Percentiles rank a stretch among this genome's conserved stretches.
These are phyloP conservation scores for Lomentospora prolificans DNA, from an alignment of 2,329 filamentous ascomycete species.

Conservation along the genomic window DNA sequence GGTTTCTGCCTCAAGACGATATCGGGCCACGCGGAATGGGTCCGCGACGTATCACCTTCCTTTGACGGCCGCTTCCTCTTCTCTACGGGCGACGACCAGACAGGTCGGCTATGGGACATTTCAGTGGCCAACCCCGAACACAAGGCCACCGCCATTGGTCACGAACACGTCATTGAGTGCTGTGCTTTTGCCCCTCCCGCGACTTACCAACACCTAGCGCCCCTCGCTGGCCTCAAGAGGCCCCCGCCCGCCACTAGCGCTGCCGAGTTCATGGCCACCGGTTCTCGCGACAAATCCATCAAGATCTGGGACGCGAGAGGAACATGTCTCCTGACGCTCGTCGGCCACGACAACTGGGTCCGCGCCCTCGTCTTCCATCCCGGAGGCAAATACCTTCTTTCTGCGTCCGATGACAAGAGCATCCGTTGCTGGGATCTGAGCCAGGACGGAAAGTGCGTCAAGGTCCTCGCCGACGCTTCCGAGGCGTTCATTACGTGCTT, in stretches of 20 bases:
- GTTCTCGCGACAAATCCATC: slow-evolving; percentile 83
- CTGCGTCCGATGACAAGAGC: slow-evolving; percentile 81
- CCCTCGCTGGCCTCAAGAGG: slow-evolving; percentile 74
- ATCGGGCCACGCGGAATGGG: slow-evolving; percentile 77
- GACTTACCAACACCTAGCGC: slow-evolving; percentile 66
- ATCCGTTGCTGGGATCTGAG: slow-evolving; percentile 87
- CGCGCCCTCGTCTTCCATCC: slow-evolving; percentile 81
- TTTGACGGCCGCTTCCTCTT: slow-evolving; percentile 75
- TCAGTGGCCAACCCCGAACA: slow-evolving; percentile 57
- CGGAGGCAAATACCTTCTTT: slow-evolving; percentile 80
- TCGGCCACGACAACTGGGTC: slow-evolving; percentile 93
- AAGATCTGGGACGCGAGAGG: slow-evolving; percentile 81
- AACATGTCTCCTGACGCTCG: slow-evolving; percentile 71
- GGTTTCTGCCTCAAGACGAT: slow-evolving; percentile 91
- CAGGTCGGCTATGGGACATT: slow-evolving; percentile 77
- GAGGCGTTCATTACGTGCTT: slow-evolving; percentile 79
- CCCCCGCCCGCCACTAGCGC: slow-evolving; percentile 62
- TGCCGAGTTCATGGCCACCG: slow-evolving; percentile 84
- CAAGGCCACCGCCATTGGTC: slow-evolving; percentile 72
- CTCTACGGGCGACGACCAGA: slow-evolving; percentile 74
- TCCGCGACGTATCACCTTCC: slow-evolving; percentile 78
- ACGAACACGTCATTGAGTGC: slow-evolving; percentile 80
- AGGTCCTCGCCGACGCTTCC: slow-evolving; percentile 67
- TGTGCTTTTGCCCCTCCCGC: slow-evolving; percentile 75
- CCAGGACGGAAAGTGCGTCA: slow-evolving; percentile 85